Percentiles rank a stretch among this genome's conserved stretches.
These are phyloP conservation scores for Camillea tinctor DNA, from an alignment of 2,329 filamentous ascomycete genomes.

Conservation along the genomic window DNA sequence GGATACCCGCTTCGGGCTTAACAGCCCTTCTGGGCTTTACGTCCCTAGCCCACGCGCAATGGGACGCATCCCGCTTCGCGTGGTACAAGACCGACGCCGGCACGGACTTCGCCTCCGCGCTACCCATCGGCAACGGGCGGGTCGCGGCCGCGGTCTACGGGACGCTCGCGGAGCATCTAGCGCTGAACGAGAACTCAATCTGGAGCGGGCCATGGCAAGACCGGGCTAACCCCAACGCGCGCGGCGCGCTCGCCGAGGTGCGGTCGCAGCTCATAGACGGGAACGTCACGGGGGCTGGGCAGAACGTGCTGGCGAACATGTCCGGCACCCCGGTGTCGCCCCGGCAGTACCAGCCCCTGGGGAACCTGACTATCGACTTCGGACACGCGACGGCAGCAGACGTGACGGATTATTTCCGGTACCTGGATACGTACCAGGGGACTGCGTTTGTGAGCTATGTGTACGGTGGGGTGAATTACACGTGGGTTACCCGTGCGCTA, in stretches of 20 bases:
- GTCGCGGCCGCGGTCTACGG: slow-evolving; percentile 43
- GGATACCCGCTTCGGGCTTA: neutral
- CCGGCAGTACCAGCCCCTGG: slow-evolving; percentile 2
- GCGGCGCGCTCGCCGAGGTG: neutral
- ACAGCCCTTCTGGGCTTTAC: neutral
- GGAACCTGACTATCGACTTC: neutral
- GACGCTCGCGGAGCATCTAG: slow-evolving; percentile 25
- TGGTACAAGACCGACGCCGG: slow-evolving; percentile 18
- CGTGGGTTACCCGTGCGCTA: neutral
- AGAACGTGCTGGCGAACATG: neutral
- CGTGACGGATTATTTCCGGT: neutral
- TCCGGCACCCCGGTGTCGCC: slow-evolving; percentile 1
- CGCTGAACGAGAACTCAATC: slow-evolving; percentile 5
- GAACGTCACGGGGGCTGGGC: neutral
- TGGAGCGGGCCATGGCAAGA: neutral
- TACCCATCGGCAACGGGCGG: slow-evolving; percentile 51
- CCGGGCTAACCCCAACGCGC: slow-evolving; percentile 3
- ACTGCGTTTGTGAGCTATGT: neutral
- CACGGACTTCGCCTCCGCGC: slow-evolving; percentile 30
- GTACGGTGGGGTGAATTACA: neutral
- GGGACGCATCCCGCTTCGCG: slow-evolving; percentile 14
- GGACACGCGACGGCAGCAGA: neutral
- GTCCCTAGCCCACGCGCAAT: neutral
- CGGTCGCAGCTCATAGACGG: neutral
- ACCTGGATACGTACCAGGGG: slow-evolving; percentile 2